Base-by-base conservation (phyloP, 1,139 yeast genomes). In the Lodderomyces elongisporus region DNA sequence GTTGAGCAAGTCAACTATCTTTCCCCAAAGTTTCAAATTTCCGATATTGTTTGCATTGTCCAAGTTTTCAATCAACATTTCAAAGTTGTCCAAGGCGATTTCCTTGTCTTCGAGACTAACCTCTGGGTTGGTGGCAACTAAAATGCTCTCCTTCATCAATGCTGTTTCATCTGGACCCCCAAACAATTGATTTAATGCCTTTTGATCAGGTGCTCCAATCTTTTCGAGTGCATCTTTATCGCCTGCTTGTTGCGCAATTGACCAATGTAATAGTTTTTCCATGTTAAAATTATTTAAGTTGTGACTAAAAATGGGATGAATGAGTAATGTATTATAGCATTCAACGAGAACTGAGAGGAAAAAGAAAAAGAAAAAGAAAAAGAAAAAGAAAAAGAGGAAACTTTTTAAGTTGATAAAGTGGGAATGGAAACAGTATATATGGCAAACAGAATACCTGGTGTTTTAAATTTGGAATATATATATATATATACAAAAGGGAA, bases 21-120 rank as follows among this genome's bases (percentile, higher is more conserved):
- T 68, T 10, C 73, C 77, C 98, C 97, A 93, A 45, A 89, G 69
- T 41, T 77, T 75, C 66, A 88, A 56, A 47, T 83, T 84, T 44
- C 84, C 91, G 43, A 91, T 81, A 50, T 87, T 88, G 58, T 91
- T 89, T 16, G 98, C 97, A 55, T 91, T 91, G 56, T 91, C 98
- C 45, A 91, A 61, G 51, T 88, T 88, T 54, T 91, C 98, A 40
- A 91, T 83, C 38, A 91, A 68, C 93, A 89, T 87, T 56, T 91
- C 96, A 49, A 89, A 82, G 55, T 88, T 87, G 43, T 91, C 97
- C 41, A 89, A 72, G 0, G 97, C 96, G 12, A 77, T 74, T 38
- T 79, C 70, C 46, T 80, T 80, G 49, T 73, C 71, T 31, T 81
- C 91, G 21, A 74, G 50, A 3, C 70, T 69, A 14, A 79, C 79